These are phyloP conservation scores for Protea cynaroides DNA, from an alignment of 164 flowering plant genomes.

Conservation along the genomic window DNA sequence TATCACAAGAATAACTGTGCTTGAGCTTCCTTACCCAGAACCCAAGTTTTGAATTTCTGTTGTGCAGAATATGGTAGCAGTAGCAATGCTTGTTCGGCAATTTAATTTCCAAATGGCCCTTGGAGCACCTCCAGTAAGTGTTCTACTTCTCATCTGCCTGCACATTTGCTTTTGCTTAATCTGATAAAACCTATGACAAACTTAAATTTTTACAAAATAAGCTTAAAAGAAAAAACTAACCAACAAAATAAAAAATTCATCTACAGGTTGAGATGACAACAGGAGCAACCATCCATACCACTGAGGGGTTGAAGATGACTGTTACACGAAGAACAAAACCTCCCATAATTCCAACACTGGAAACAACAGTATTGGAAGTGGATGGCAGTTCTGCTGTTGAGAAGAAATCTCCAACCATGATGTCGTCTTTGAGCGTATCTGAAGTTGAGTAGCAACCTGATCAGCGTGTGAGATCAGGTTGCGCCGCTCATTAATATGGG, in stretches of 20 bases:
- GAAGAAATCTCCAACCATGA: slow-evolving; percentile 12
- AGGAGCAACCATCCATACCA: slow-evolving; percentile 97
- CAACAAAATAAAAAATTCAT: neutral
- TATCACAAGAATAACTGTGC: no score
- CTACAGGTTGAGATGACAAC: slow-evolving; percentile 85
- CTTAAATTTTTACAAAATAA: neutral
- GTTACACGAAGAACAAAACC: slow-evolving; percentile 58
- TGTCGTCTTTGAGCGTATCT: slow-evolving; percentile 7
- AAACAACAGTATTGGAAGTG: slow-evolving; percentile 21
- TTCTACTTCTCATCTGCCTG: neutral
- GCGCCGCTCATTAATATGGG: slow-evolving; percentile 7
- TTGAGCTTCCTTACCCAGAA: neutral
- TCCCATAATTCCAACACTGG: slow-evolving; percentile 53
- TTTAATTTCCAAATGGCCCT: slow-evolving; percentile 81
- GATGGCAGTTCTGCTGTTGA: slow-evolving; percentile 19
- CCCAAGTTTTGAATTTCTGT: neutral
- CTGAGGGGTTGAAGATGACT: slow-evolving; percentile 82
- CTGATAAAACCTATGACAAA: neutral
- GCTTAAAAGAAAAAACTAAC: neutral
- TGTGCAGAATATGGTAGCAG: slow-evolving; percentile 70
- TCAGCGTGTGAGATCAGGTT: slow-evolving; percentile 14
- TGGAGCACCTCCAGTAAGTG: slow-evolving; percentile 86
- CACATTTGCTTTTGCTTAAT: slow-evolving; percentile 3
- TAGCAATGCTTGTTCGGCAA: slow-evolving; percentile 80
- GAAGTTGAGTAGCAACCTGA: slow-evolving; percentile 6